Evolutionary conservation across 2,329 filamentous ascomycete genomes (phyloP).

Genomic region (Ceratocystis albifundus): DNA sequence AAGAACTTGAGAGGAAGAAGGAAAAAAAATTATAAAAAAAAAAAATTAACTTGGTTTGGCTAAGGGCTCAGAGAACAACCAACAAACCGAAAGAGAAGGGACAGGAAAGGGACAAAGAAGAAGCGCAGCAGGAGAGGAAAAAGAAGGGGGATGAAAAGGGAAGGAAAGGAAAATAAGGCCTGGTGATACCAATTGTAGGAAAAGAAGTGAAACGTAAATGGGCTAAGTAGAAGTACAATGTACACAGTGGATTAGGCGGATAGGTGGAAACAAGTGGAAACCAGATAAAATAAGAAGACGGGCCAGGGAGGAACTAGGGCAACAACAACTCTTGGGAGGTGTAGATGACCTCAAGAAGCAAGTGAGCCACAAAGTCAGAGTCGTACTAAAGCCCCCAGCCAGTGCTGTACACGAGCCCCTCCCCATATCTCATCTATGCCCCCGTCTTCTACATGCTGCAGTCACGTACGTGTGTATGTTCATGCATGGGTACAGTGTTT

Average conservation of each 20-base stretch:
- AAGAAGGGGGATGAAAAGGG: constrained; percentile 9
- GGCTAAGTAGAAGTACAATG: not conserved
- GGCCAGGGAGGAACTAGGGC: not conserved
- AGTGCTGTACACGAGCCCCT: too few species aligned
- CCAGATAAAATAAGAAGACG: constrained; percentile 11
- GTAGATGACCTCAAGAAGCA: not conserved
- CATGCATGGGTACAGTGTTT: not conserved
- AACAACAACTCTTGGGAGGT: not conserved
- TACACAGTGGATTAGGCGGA: not conserved
- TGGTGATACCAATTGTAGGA: constrained; percentile 15
- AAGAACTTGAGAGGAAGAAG: constrained; percentile 15
- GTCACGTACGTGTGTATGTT: not conserved
- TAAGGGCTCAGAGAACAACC: constrained; percentile 16
- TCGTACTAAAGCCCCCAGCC: not conserved
- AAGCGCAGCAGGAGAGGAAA: constrained; percentile 14
- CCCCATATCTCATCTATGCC: not conserved
- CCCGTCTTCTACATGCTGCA: not conserved
- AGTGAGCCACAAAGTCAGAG: not conserved
- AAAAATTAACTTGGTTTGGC: constrained; percentile 13
- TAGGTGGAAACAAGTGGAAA: constrained; percentile 12
- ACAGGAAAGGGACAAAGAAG: constrained; percentile 5
- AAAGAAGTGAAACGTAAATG: constrained; percentile 6
- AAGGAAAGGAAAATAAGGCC: constrained; percentile 17
- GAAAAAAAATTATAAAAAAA: constrained; percentile 23
- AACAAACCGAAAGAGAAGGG: constrained; percentile 17